These are phyloP conservation scores for Rhinocladiella mackenziei DNA, from an alignment of 2,329 filamentous ascomycete genomes.

Conservation along the genomic window DNA sequence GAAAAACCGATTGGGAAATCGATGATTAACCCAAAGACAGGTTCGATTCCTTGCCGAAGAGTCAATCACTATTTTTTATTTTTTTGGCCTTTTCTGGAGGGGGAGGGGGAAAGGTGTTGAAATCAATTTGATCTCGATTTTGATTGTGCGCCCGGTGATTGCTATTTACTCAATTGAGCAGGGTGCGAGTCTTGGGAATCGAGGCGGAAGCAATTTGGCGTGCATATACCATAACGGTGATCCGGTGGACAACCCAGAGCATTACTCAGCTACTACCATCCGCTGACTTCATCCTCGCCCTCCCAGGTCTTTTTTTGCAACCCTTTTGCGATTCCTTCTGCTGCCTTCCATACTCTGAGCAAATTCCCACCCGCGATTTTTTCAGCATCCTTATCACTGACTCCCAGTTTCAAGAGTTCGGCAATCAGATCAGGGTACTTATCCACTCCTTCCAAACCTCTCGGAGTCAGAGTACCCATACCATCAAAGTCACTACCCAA, in stretches of 20 bases:
- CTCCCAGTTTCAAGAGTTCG: conserved; percentile 67
- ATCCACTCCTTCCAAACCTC: conserved; percentile 77
- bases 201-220: background rate
- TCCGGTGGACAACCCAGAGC: background rate
- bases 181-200: too few species aligned
- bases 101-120: too few species aligned
- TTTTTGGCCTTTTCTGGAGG: too few species aligned
- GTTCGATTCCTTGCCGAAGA: too few species aligned
- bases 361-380: conserved; percentile 79
- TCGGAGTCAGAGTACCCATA: conserved; percentile 51
- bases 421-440: conserved; percentile 76
- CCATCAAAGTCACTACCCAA: conserved; percentile 88
- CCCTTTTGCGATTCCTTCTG: conserved; percentile 65
- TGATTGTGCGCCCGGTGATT: too few species aligned
- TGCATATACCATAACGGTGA: background rate
- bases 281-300: conserved; percentile 41
- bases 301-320: conserved; percentile 56
- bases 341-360: conserved; percentile 76
- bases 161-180: too few species aligned
- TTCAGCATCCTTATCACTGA: conserved; percentile 67
- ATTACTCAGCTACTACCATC: conserved; percentile 5
- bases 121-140: too few species aligned
- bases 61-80: too few species aligned
- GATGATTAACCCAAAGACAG: too few species aligned
- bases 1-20: too few species aligned